These are phyloP conservation scores for Apium graveolens DNA, from an alignment of 129 eudicot genomes.

Conservation along the genomic window DNA sequence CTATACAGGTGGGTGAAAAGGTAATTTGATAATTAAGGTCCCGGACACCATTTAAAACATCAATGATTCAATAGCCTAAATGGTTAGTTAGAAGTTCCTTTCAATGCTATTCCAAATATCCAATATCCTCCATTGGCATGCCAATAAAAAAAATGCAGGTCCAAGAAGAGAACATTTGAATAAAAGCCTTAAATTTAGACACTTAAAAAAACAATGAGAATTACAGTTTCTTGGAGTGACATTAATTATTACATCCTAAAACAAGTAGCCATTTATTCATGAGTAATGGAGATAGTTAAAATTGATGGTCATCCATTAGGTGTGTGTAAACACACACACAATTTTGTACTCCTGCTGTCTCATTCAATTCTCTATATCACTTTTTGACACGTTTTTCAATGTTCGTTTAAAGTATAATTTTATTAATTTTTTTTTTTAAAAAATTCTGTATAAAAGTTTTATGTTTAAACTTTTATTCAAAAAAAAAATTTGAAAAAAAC, in stretches of 20 bases:
- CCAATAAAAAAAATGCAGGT: conserved; percentile 10
- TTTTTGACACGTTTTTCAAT: too few species aligned
- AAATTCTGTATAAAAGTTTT: too few species aligned
- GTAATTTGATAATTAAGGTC: neutral
- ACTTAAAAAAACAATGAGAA: neutral
- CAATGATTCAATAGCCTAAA: neutral
- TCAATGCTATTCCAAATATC: neutral
- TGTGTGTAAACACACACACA: neutral
- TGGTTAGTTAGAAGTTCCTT: conserved; percentile 5
- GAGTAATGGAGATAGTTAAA: neutral
- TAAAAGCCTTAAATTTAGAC: neutral
- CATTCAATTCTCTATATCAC: too few species aligned
- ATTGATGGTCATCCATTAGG: conserved; percentile 24
- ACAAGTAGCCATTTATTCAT: too few species aligned
- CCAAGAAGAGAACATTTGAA: neutral
- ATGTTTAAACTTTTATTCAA: too few species aligned
- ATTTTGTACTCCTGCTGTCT: too few species aligned
- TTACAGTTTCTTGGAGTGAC: neutral
- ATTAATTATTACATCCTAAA: conserved; percentile 6
- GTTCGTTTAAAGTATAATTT: too few species aligned
- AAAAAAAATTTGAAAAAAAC: too few species aligned
- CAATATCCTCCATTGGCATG: conserved; percentile 9
- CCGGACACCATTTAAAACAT: neutral
- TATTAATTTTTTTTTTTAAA: too few species aligned
- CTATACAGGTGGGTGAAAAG: neutral